A percentile compares a stretch with the other conserved stretches of the same genome.
Evolutionary conservation across 2,329 filamentous ascomycete genomes (phyloP).

Genomic region (Penicillium sp.): DNA sequence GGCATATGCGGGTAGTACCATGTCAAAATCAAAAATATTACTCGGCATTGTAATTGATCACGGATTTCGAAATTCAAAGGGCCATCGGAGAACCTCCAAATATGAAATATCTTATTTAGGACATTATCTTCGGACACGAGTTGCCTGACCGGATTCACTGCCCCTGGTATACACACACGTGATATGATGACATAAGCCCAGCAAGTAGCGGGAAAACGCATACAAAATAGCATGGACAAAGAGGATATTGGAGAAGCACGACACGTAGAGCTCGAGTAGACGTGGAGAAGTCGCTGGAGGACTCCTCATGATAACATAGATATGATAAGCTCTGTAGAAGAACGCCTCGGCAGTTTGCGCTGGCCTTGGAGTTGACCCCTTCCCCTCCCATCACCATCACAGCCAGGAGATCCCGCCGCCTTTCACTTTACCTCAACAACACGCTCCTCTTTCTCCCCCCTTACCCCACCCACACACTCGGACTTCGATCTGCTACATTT

Average conservation of each 20-base stretch:
- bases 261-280: background rate
- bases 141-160: too few relatives aligned
- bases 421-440: slow-evolving; percentile 26
- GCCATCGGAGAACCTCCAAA: too few relatives aligned
- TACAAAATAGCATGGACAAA: slow-evolving; percentile 9
- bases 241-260: background rate
- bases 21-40: too few relatives aligned
- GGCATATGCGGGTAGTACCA: too few relatives aligned
- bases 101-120: too few relatives aligned
- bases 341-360: background rate
- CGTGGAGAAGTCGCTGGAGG: background rate
- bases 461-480: slow-evolving; percentile 6
- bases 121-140: too few relatives aligned
- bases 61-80: too few relatives aligned
- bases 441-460: slow-evolving; percentile 14
- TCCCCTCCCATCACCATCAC: slow-evolving; percentile 24
- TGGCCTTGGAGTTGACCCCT: background rate
- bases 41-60: too few relatives aligned
- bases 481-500: background rate
- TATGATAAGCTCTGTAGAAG: background rate
- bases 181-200: slow-evolving; percentile 19
- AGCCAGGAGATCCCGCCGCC: slow-evolving; percentile 27
- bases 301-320: background rate
- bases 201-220: slow-evolving; percentile 21
- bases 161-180: slow-evolving; percentile 5